These are phyloP conservation scores for Haplosporangium gracile DNA, from an alignment of 192 early-diverging fungal genomes.

Conservation along the genomic window DNA sequence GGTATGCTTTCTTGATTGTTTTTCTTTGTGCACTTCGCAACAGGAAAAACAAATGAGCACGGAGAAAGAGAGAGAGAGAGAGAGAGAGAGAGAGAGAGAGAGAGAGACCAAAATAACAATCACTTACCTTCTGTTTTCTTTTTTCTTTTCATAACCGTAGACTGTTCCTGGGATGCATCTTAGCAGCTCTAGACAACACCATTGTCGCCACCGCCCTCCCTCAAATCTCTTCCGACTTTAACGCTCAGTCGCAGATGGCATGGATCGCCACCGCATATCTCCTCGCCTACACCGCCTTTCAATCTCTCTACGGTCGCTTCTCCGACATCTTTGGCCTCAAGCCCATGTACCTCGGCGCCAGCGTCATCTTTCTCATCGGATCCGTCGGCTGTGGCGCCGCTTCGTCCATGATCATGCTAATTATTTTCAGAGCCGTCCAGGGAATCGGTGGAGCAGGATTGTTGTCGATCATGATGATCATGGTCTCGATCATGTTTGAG, in stretches of 20 bases:
- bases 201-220: conserved; percentile 85
- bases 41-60: background rate
- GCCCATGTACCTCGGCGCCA: conserved; percentile 34
- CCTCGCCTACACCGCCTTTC: conserved; percentile 75
- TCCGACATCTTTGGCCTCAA: conserved; percentile 79
- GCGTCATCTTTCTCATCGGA: conserved; percentile 52
- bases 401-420: conserved; percentile 66
- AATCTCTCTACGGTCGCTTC: conserved; percentile 85
- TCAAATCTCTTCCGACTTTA: conserved; percentile 79
- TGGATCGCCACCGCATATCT: conserved; percentile 90
- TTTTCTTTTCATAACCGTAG: conserved; percentile 19
- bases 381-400: conserved; percentile 63
- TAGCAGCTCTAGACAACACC: conserved; percentile 83
- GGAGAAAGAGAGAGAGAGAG: background rate
- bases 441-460: conserved; percentile 87
- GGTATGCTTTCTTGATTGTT: background rate
- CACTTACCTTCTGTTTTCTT: background rate
- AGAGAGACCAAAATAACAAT: too few relatives aligned
- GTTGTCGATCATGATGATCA: conserved; percentile 80
- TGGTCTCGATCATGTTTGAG: conserved; percentile 85
- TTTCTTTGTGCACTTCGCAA: background rate
- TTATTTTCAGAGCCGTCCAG: conserved; percentile 79
- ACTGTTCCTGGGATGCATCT: conserved; percentile 75
- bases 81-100: background rate
- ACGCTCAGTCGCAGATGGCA: conserved; percentile 70